These are phyloP conservation scores for Serendipita sp. DNA, from an alignment of 768 basidiomycete species.

Conservation along the genomic window DNA sequence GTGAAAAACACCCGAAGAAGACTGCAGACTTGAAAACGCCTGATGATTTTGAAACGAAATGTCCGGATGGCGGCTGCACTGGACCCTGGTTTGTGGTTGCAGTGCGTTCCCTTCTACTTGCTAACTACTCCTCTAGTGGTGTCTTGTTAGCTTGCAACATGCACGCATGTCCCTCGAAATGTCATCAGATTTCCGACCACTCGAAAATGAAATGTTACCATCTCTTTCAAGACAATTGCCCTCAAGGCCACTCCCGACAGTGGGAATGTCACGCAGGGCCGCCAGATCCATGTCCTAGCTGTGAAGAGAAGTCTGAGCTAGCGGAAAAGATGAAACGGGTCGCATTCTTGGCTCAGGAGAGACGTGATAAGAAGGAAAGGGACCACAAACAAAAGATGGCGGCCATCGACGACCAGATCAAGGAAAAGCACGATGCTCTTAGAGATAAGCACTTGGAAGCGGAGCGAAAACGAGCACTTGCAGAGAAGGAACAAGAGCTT, in stretches of 20 bases:
- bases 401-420: conserved; percentile 28
- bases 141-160: conserved; percentile 26
- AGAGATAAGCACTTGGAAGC: conserved; percentile 23
- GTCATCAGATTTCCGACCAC: conserved; percentile 39
- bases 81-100: conserved; percentile 34
- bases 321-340: conserved; percentile 27
- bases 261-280: conserved; percentile 29
- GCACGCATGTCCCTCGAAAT: conserved; percentile 44
- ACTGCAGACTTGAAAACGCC: conserved; percentile 25
- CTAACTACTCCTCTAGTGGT: conserved; percentile 24
- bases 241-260: conserved; percentile 25
- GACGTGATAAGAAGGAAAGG: conserved; percentile 28
- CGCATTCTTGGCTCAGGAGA: conserved; percentile 27
- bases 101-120: background rate
- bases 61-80: conserved; percentile 48
- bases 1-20: conserved; percentile 35
- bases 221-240: conserved; percentile 25
- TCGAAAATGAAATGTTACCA: conserved; percentile 34
- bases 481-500: conserved; percentile 32
- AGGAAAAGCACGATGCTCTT: conserved; percentile 18
- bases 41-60: conserved; percentile 31
- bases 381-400: conserved; percentile 28
- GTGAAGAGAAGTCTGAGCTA: conserved; percentile 28
- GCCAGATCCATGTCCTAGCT: conserved; percentile 26
- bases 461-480: conserved; percentile 22